Base-by-base conservation (phyloP, 164 flowering plant genomes). In the Taxillus chinensis region DNA sequence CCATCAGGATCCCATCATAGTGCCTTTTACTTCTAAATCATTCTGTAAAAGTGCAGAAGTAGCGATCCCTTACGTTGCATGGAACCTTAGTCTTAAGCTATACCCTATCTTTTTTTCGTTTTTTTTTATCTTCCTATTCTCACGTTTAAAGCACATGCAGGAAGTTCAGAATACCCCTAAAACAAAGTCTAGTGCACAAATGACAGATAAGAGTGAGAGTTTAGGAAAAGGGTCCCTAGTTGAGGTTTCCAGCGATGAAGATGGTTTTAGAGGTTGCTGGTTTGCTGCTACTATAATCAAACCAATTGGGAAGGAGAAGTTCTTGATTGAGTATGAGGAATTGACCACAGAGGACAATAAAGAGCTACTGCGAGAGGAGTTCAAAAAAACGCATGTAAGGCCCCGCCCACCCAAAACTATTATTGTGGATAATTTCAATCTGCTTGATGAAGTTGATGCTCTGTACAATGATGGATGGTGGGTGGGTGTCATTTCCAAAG, bases 391-490 rank as follows among this genome's bases (percentile, higher is more conserved):
- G 43, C 78, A 79, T 66, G 74, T 90, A 41, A 78, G 98, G 73
- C 98, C 95, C 14, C 7, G 17, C 52, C 95, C 95, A 17, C 93
- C 92, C 13, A 77, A 73, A 3, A 60, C 52, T 41, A 59, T 60
- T 6, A 46, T 62, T 39, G 70, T 73, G 38, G 75, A 72, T 39
- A 41, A 64, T 46, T 91, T 74, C 73, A 48, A 48, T 43, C 40
- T 59, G 59, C 64, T 63, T 55, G 87, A 87, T 41, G 83, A 85
- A 74, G 93, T 92, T 59, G 98, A 92, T 79, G 96, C 89, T 45
- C 62, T 74, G 41, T 82, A 80, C 71, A 85, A 86, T 65, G 96
- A 90, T 66, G 90, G 81, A 2, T 90, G 98, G 98, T 92, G 98
- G 98, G 86, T 77, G 13, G 96, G 98, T 17, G 76, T 81, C 37